Evolutionary conservation across 129 eudicot species (phyloP), one percentile per base, ranked within the genome.

Genomic region (Silybum marianum): DNA sequence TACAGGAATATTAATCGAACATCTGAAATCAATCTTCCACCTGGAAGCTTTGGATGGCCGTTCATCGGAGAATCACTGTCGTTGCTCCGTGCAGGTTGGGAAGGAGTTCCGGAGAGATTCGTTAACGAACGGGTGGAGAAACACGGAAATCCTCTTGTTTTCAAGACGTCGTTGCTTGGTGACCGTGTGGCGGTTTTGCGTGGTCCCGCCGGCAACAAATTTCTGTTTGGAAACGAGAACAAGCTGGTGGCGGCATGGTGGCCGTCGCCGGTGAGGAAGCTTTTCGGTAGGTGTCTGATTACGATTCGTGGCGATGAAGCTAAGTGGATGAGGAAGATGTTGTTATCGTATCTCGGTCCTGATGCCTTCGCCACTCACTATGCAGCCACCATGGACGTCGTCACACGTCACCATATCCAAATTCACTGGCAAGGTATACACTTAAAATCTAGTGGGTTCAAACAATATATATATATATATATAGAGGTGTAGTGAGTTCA

Each of bases 11-110:
- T n/a, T n/a, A n/a, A 25, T 74, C 72, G 13, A 0, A 80, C 28
- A 25, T 9, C 78, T 4, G 11, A 6, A 58, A 36, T 23, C 22
- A 63, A 73, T 54, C 82, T 83, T 60, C 73, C 82, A 16, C 86
- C 86, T 1, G 79, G 82, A 44, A 77, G 70, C 66, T 77, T 46
- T 40, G 79, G 83, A 9, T 78, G 83, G 82, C 82, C 86, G 71
- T 58, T 83, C 21, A 16, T 77, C 39, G 79, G 82, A 62, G 78
- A 83, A 63, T 11, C 86, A 5, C 19, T 83, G 0, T 14, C 46
- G 28, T 48, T 83, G 18, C 54, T 71, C 9, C 82, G 69, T 1
- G 81, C 85, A 36, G 16, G 28, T 18, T 9, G 40, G 38, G 76
- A 71, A 6, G 86, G 82, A 19, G 71, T n/a, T 26, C 82, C 82